phyloP scores from a whole-genome alignment of 2,329 filamentous ascomycete species.

The Helminthosporium solani region DNA sequence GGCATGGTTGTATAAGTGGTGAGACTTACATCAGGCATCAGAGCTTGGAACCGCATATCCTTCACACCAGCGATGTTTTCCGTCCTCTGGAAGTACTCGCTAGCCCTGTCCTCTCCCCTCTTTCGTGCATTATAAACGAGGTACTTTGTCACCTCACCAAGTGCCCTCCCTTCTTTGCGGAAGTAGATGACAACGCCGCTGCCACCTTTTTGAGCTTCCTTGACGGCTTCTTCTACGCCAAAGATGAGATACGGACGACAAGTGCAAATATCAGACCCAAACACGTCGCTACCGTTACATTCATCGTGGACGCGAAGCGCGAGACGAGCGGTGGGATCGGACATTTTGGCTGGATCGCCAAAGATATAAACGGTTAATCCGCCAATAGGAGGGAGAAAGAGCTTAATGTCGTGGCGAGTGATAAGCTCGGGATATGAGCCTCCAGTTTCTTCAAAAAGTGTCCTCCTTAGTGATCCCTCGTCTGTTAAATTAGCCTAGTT shows the following conservation, averaged over 20 bases:
- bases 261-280: conserved; percentile 96
- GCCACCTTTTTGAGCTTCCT: conserved; percentile 91
- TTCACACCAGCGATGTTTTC: conserved; percentile 98
- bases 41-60: conserved; percentile 84
- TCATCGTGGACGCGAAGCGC: conserved; percentile 83
- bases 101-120: conserved; percentile 73
- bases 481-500: conserved; percentile 53
- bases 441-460: conserved; percentile 91
- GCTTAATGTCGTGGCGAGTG: conserved; percentile 89
- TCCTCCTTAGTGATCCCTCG: conserved; percentile 80
- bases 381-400: conserved; percentile 93
- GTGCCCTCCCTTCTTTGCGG: conserved; percentile 90
- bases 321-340: conserved; percentile 76
- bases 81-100: conserved; percentile 95
- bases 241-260: conserved; percentile 95
- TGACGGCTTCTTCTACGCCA: conserved; percentile 95
- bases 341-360: conserved; percentile 91
- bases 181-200: conserved; percentile 98
- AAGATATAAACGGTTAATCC: conserved; percentile 97
- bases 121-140: conserved; percentile 78
- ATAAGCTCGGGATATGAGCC: conserved; percentile 97
- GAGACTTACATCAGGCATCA: conserved; percentile 75
- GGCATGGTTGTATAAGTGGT: conserved; percentile 5
- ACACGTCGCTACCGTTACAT: conserved; percentile 97
- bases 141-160: conserved; percentile 92